These are phyloP conservation scores for Geotrichum bryndzae DNA, from an alignment of 1,139 yeast genomes.

Conservation along the genomic window DNA sequence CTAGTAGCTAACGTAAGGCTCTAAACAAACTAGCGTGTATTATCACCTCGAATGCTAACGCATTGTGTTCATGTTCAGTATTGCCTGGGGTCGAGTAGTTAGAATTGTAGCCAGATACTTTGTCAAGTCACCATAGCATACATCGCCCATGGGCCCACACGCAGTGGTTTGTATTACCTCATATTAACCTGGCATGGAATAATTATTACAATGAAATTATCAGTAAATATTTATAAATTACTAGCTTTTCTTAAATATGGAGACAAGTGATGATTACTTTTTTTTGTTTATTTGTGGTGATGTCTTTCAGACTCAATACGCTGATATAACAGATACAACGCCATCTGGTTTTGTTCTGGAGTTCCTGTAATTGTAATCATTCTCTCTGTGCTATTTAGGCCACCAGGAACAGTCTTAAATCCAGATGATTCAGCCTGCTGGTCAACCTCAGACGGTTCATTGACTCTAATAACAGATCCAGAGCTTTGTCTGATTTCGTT, in stretches of 20 bases:
- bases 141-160: too few species aligned
- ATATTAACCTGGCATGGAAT: too few species aligned
- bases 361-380: slow-evolving; percentile 68
- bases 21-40: too few species aligned
- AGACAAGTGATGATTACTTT: background rate
- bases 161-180: too few species aligned
- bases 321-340: slow-evolving; percentile 27
- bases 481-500: slow-evolving; percentile 72
- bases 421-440: slow-evolving; percentile 5
- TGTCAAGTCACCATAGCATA: too few species aligned
- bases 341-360: slow-evolving; percentile 46
- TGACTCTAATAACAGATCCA: slow-evolving; percentile 54
- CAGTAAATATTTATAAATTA: background rate
- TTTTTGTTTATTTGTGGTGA: slow-evolving; percentile 9
- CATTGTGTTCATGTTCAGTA: too few species aligned
- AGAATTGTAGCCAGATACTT: too few species aligned
- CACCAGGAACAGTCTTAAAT: slow-evolving; percentile 9
- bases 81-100: too few species aligned
- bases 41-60: too few species aligned
- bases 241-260: background rate
- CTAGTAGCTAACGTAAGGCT: too few species aligned
- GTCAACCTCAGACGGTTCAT: slow-evolving; percentile 20
- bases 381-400: slow-evolving; percentile 44
- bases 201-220: background rate
- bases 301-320: slow-evolving; percentile 28